phyloP scores from a whole-genome alignment of 352 stramenopile genomes.

The Thraustochytrium sp. region DNA sequence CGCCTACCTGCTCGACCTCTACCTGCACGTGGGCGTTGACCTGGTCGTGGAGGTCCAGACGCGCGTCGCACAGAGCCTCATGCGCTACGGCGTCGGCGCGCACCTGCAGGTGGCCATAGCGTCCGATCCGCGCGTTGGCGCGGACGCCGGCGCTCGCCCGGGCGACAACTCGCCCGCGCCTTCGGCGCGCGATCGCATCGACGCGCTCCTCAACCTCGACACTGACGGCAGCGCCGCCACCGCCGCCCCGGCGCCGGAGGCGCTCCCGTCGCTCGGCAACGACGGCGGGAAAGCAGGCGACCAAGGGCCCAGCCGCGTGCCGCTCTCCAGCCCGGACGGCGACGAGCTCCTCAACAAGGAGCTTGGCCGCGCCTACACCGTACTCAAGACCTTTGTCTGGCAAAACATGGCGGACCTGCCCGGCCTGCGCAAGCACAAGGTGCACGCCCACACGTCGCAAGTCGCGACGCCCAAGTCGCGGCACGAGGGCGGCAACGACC shows the following conservation, averaged over 20 bases:
- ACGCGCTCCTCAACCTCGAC: not conserved
- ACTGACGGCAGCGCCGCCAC: not conserved
- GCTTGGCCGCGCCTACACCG: not conserved
- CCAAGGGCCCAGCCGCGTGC: not conserved
- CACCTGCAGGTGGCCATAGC: not conserved
- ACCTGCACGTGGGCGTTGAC: constrained; percentile 18
- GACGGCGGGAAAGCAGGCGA: not conserved
- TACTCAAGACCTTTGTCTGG: not conserved
- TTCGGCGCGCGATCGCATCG: not conserved
- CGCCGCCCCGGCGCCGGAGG: not conserved
- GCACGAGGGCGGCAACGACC: not conserved
- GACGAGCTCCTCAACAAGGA: not conserved
- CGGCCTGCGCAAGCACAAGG: too few relatives aligned
- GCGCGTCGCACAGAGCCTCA: not conserved
- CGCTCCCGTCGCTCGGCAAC: not conserved
- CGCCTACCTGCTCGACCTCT: not conserved
- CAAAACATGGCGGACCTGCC: not conserved
- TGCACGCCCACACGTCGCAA: too few relatives aligned
- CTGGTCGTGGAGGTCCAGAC: constrained; percentile 27
- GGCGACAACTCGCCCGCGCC: not conserved
- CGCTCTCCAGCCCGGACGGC: constrained; percentile 3
- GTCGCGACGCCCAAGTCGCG: not conserved
- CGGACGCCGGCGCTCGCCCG: not conserved
- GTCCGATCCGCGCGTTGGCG: not conserved
- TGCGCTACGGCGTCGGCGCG: constrained; percentile 23